These are phyloP conservation scores for Cutaneotrichosporon sp. DNA, from an alignment of 1,284 basidiomycete genomes.

Conservation along the genomic window DNA sequence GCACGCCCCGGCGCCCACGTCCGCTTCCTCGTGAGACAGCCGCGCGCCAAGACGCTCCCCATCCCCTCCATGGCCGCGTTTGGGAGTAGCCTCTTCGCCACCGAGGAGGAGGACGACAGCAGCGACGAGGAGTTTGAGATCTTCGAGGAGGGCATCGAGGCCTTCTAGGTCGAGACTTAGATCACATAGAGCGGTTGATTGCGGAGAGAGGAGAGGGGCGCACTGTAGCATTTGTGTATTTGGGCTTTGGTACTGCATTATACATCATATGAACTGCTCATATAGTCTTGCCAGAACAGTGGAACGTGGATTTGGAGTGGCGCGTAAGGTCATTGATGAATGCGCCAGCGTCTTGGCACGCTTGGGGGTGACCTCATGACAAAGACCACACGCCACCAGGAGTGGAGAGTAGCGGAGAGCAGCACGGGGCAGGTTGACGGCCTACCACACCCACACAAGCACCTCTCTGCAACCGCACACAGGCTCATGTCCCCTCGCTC, in stretches of 20 bases:
- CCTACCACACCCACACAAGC: too few relatives aligned
- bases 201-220: neutral
- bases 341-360: too few relatives aligned
- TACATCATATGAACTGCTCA: neutral
- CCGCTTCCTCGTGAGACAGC: slow-evolving; percentile 5
- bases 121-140: neutral
- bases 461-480: too few relatives aligned
- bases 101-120: neutral
- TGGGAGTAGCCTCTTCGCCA: neutral
- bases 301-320: neutral
- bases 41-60: neutral
- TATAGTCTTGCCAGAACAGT: neutral
- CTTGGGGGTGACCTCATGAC: too few relatives aligned
- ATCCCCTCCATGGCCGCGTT: neutral
- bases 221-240: slow-evolving; percentile 7
- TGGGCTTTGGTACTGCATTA: neutral
- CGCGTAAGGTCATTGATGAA: neutral
- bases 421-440: too few relatives aligned
- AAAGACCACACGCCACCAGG: too few relatives aligned
- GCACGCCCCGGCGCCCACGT: slow-evolving; percentile 6
- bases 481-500: too few relatives aligned
- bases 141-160: neutral
- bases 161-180: too few relatives aligned
- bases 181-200: neutral
- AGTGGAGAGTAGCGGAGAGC: too few relatives aligned